Conservation (phyloP, 768 basidiomycete genomes). For the Dentipellis sp. region DNA sequence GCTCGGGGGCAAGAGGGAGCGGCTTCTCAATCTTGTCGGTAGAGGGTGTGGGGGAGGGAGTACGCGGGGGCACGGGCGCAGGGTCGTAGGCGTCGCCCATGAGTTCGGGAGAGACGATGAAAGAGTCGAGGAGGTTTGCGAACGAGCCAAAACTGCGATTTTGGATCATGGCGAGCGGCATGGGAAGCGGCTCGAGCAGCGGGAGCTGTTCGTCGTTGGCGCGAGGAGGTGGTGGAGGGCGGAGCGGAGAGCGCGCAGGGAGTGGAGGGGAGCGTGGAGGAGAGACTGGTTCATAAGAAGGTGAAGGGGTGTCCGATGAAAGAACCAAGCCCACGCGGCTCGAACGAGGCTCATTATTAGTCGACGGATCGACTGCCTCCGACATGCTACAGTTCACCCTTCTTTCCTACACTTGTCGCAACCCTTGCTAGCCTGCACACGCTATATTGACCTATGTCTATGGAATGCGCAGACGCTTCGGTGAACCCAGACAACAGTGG, state of each 20-base stretch:
- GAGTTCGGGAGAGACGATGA: neutral
- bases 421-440: neutral
- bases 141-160: conserved; percentile 20
- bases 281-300: conserved; percentile 13
- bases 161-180: conserved; percentile 17
- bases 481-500: neutral
- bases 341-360: conserved; percentile 22
- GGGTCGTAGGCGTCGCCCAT: conserved; percentile 7
- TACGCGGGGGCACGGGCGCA: conserved; percentile 6
- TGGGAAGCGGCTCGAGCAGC: conserved; percentile 8
- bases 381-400: conserved; percentile 1
- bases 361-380: conserved; percentile 3
- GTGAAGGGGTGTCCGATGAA: conserved; percentile 11
- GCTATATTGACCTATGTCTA: neutral
- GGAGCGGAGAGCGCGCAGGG: conserved; percentile 22
- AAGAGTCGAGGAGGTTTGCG: conserved; percentile 13
- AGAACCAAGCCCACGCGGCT: conserved; percentile 21
- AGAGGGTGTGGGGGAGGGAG: conserved; percentile 14
- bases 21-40: conserved; percentile 20
- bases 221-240: conserved; percentile 16
- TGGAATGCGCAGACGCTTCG: neutral
- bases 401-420: conserved; percentile 2
- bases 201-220: conserved; percentile 3
- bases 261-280: conserved; percentile 17
- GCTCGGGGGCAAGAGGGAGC: conserved; percentile 21